These are phyloP conservation scores for Eucalyptus tenuipes DNA, from an alignment of 345 rosid genomes.

Conservation along the genomic window DNA sequence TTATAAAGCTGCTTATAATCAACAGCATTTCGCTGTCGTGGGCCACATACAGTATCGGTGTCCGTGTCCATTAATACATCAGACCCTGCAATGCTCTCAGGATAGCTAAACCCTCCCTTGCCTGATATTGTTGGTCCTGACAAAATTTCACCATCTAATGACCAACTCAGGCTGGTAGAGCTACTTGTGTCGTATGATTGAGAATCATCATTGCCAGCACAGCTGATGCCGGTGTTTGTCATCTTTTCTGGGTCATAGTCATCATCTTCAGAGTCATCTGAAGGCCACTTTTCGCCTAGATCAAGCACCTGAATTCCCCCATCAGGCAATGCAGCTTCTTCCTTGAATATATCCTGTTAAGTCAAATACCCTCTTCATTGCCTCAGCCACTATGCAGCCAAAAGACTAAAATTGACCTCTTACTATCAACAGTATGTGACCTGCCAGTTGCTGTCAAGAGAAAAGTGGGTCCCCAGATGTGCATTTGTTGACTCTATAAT, in stretches of 20 bases:
- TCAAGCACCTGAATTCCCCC: slow-evolving; percentile 39
- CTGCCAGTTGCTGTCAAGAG: slow-evolving; percentile 74
- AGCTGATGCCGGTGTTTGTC: slow-evolving; percentile 31
- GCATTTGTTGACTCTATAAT: slow-evolving; percentile 89
- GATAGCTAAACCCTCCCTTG: slow-evolving; percentile 4
- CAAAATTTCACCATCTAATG: slow-evolving; percentile 50
- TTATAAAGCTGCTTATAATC: slow-evolving; percentile 79
- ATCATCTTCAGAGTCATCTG: slow-evolving; percentile 91
- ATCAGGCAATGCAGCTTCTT: slow-evolving; percentile 61
- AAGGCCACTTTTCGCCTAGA: slow-evolving; percentile 84
- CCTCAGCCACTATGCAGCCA: background rate
- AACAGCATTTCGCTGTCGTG: slow-evolving; percentile 68
- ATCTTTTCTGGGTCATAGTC: slow-evolving; percentile 79
- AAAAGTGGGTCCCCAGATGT: slow-evolving; percentile 69
- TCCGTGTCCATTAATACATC: slow-evolving; percentile 6
- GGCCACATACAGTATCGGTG: slow-evolving; percentile 54
- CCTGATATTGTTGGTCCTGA: slow-evolving; percentile 33
- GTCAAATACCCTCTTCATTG: background rate
- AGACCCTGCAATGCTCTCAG: slow-evolving; percentile 33
- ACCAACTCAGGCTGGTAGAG: slow-evolving; percentile 75
- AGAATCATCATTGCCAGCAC: slow-evolving; percentile 32
- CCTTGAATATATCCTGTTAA: slow-evolving; percentile 71
- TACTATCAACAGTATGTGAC: slow-evolving; percentile 13
- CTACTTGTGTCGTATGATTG: slow-evolving; percentile 29
- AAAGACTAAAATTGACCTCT: background rate